Base-by-base conservation (phyloP, 2,329 filamentous ascomycete species). In the Cladosporium sp. region DNA sequence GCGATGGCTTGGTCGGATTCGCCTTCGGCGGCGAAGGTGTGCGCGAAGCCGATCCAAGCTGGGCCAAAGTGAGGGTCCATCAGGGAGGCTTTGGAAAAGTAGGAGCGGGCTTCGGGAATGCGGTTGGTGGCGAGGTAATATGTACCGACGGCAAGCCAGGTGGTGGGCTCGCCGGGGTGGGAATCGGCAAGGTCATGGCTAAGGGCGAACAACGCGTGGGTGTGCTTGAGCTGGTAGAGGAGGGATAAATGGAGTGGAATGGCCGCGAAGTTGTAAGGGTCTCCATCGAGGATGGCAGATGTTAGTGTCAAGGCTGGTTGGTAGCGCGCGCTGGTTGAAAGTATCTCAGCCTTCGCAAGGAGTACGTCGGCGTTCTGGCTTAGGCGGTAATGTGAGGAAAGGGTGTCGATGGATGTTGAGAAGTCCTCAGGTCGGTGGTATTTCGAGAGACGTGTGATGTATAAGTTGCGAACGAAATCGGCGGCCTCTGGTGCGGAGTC, bases 1-100 rank as follows among this genome's bases (percentile, higher is more conserved):
- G 91, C 95, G 58, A 98, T 96, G 44, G 93, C 93, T 72, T 98
- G 93, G 68, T 98, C 93, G 69, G 97, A 91, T 70, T 98, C 93
- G 49, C 93, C 93, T 69, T 98, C 93, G 9, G 90, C 91, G 1
- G 93, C 93, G 68, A 98, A 98, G 0, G 93, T 98, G 69, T 98
- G 95, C 1, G 93, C 93, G 66, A 98, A 98, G 1, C 95, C 93
- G 59, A 98, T 97, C 93, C 93, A 98, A 3, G 93, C 93, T 1
- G 93, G 89, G 0, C 92, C 92, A 63, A 95, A 98, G 72, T 97
- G 92, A 6, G 92, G 88, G 66, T 98, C 91, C 85, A 98, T 92
- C 76, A 97, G 87, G 59, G 89, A 95, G 4, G 95, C 88, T 72
- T 98, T 98, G 64, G 89, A 95, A 70, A 98, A 98, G 75, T 93